Evolutionary conservation across 139 green algal species (phyloP), one percentile per base, ranked within the genome.

Genomic region (Micractinium sp.): DNA sequence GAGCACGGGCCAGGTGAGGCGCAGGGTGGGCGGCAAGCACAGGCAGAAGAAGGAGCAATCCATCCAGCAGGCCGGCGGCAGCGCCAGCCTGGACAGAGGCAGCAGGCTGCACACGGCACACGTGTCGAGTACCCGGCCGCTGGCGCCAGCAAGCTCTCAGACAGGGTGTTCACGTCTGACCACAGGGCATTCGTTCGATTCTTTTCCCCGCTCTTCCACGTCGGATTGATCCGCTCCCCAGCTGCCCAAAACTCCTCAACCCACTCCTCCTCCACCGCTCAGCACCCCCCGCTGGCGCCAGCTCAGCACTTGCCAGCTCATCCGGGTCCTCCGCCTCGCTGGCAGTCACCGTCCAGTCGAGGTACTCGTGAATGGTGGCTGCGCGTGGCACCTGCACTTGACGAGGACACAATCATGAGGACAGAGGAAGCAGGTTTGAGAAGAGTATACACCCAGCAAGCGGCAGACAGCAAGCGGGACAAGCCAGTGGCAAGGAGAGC

Each of bases 301-400:
- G n/a, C 20, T 25, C 13, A 18, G 18, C 39, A 66, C 92, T 25
- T 78, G 95, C 92, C 91, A 96, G 93, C 76, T 97, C 94, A 31
- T 96, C 92, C 14, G 95, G 93, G 31, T 92, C 89, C 29, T 93
- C 81, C 5, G 95, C 92, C 36, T 94, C 91, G 61, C 94, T 91
- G 12, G 94, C 95, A 3, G 96, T 98, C 20, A 98, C 94, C 7
- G 97, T 99, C 97, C 97, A 99, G 91, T 98, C 95, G 31, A 99
- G 93, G 92, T 98, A 99, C 89, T 99, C 96, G 88, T 99, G 97
- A 60, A 99, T 99, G 81, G 97, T 99, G 81, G 95, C 91, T 25
- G 94, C 93, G 27, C 97, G 93, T 14, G 96, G 94, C 83, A 95
- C 91, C 83, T 87, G 83, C 83, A n/a, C n/a, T n/a, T n/a, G n/a